Base-by-base conservation (phyloP, 208 protist species). In the Trypanosoma mega region DNA sequence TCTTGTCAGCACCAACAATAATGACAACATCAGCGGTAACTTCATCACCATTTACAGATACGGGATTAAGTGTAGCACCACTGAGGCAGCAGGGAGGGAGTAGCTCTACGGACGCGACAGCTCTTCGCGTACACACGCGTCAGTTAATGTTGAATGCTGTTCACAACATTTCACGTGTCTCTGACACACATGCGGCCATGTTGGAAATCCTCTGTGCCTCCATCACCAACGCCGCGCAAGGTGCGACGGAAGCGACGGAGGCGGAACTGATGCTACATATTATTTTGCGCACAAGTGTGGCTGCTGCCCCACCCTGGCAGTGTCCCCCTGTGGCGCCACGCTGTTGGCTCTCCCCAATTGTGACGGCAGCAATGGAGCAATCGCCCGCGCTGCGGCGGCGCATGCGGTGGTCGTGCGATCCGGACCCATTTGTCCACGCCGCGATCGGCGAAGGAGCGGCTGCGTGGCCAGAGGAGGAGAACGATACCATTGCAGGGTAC, bases 251-350 rank as follows among this genome's bases (percentile, higher is more conserved):
- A 12, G 3, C 67, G 3, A 75, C 84, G 4, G 53, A 82, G 24
- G 72, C 66, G 1, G 82, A 82, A 39, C 63, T 81, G 45, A 72
- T 91, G 58, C 63, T 94, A n/a, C 88, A 92, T 51, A 74, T 94
- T 24, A 78, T 94, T 37, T 71, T 94, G 18, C 81, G 81, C 58
- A 94, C 87, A 5, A 88, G 87, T 53, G 63, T 80, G 27, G 71
- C 75, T 0, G 81, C 72, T 1, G 64, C 59, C 3, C 55, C 69
- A 14, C 53, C 48, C 3, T 78, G 61, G 52, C 58, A 61, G 51
- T 57, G 33, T 18, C 60, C 82, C 20, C 69, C 74, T 9, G 64
- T 70, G 26, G 59, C 74, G 18, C 68, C 80, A 33, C 58, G 61
- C 11, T 82, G 73, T 49, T 90, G 78, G 81, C 56, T 94, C 20